Percentiles rank a stretch among this genome's conserved stretches.
Evolutionary conservation across 805 yeast species (phyloP).

Genomic region (Kodamaea restingae): DNA sequence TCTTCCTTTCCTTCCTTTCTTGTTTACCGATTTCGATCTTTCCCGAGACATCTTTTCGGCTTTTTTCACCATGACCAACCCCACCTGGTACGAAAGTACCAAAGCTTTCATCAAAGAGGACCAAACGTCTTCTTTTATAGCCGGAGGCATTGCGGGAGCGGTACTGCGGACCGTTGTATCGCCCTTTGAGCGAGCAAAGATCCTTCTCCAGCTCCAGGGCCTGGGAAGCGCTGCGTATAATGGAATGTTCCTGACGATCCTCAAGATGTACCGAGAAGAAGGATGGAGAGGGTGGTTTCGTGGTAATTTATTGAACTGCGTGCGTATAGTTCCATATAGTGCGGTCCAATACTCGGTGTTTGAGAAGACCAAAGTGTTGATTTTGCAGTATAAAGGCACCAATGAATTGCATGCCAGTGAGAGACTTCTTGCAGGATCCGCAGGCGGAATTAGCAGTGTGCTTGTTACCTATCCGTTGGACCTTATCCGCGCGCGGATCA

Average conservation of each 20-base stretch:
- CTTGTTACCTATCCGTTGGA: conserved; percentile 89
- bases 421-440: conserved; percentile 70
- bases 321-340: conserved; percentile 87
- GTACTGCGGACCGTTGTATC: conserved; percentile 87
- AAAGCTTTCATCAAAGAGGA: conserved; percentile 39
- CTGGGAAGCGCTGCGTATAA: conserved; percentile 45
- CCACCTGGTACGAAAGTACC: conserved; percentile 3
- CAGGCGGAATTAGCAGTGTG: conserved; percentile 79
- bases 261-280: conserved; percentile 80
- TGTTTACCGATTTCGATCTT: too few species aligned
- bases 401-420: conserved; percentile 46
- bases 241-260: conserved; percentile 75
- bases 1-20: too few species aligned
- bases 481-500: conserved; percentile 81
- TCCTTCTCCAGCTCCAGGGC: conserved; percentile 85
- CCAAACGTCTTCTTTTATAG: conserved; percentile 57
- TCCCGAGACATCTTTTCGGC: too few species aligned
- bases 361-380: conserved; percentile 51
- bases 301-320: conserved; percentile 87
- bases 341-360: conserved; percentile 92
- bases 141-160: conserved; percentile 79
- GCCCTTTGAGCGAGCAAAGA: conserved; percentile 93
- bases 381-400: conserved; percentile 24
- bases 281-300: conserved; percentile 88
- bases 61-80: background rate